These are phyloP conservation scores for Kazachstania taianensis DNA, from an alignment of 805 yeast genomes.

Conservation along the genomic window DNA sequence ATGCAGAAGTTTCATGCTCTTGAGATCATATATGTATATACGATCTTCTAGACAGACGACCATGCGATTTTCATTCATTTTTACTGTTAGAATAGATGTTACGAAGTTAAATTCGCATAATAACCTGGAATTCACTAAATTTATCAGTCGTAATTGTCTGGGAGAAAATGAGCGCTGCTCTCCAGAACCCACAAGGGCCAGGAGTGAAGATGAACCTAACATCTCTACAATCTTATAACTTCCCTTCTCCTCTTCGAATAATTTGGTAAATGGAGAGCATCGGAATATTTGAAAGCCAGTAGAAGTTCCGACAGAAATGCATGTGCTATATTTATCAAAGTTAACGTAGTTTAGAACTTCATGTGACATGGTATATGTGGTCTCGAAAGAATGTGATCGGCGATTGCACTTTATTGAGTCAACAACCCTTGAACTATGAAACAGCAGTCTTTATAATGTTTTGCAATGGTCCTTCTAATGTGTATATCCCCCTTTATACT, in stretches of 20 bases:
- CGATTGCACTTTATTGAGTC: too few species aligned
- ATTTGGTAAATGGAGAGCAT: constrained; percentile 54
- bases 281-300: constrained; percentile 55
- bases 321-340: constrained; percentile 67
- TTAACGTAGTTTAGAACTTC: constrained; percentile 36
- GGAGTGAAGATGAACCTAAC: constrained; percentile 58
- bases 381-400: too few species aligned
- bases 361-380: too few species aligned
- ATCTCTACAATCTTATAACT: constrained; percentile 60
- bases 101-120: constrained; percentile 68
- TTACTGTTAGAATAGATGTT: constrained; percentile 46
- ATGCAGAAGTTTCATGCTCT: constrained; percentile 54
- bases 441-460: too few species aligned
- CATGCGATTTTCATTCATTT: constrained; percentile 54
- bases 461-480: too few species aligned
- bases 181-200: constrained; percentile 62
- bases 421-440: too few species aligned
- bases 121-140: constrained; percentile 50
- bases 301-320: constrained; percentile 59
- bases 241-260: constrained; percentile 37
- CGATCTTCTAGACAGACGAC: constrained; percentile 53
- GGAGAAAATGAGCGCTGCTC: constrained; percentile 61
- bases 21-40: constrained; percentile 60
- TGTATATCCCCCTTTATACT: too few species aligned
- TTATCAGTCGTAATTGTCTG: constrained; percentile 68